A percentile compares a stretch with the other conserved stretches of the same genome.
These are phyloP conservation scores for Saccharomycopsis fibuligera DNA, from an alignment of 805 yeast genomes.

Conservation along the genomic window DNA sequence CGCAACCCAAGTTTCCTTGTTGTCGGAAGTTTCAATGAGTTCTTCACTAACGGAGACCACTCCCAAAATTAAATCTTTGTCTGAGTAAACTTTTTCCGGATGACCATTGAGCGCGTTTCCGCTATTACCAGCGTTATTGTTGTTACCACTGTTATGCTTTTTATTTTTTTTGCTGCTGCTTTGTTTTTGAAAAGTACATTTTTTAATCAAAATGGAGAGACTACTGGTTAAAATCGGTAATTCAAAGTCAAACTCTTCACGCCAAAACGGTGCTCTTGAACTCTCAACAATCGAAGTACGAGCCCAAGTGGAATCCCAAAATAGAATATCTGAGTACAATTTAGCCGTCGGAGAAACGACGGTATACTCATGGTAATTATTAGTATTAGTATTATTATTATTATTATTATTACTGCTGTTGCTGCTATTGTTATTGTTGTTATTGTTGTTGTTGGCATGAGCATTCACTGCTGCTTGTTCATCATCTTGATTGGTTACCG, in stretches of 20 bases:
- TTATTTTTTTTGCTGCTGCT: conserved; percentile 46
- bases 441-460: no score
- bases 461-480: background rate
- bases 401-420: background rate
- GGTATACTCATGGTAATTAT: background rate
- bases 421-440: background rate
- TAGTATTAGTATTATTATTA: no score
- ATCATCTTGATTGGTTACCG: background rate
- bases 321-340: conserved; percentile 61
- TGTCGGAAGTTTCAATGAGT: conserved; percentile 21
- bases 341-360: conserved; percentile 17
- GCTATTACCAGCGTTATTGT: conserved; percentile 1
- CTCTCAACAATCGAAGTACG: conserved; percentile 60
- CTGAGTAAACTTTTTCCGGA: conserved; percentile 18
- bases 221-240: conserved; percentile 44
- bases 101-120: no score
- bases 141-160: conserved; percentile 21
- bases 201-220: conserved; percentile 43
- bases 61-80: conserved; percentile 33
- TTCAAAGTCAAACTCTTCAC: conserved; percentile 65
- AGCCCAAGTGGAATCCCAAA: conserved; percentile 75
- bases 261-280: conserved; percentile 65
- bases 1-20: conserved; percentile 35
- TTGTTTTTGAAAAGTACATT: conserved; percentile 31
- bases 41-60: conserved; percentile 21